A percentile compares a stretch with the other conserved stretches of the same genome.
These are phyloP conservation scores for Cryoendolithus antarcticus DNA, from an alignment of 2,329 filamentous ascomycete genomes.

Conservation along the genomic window DNA sequence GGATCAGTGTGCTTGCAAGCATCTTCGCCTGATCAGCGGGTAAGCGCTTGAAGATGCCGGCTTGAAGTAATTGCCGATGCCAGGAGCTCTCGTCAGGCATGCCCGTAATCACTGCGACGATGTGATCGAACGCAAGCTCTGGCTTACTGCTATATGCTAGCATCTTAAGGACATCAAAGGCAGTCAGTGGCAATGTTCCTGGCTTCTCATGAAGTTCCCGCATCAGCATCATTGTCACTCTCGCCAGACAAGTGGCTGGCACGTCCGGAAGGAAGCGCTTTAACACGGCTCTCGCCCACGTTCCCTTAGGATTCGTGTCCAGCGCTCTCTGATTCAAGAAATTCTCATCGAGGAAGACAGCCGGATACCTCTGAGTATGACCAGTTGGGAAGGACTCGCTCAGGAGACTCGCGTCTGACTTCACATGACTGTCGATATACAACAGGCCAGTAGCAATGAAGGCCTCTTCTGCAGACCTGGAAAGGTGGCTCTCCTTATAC, in stretches of 20 bases:
- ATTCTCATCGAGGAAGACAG: constrained; percentile 23
- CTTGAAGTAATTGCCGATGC: constrained; percentile 27
- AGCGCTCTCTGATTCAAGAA: constrained; percentile 13
- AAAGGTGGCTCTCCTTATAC: too few relatives aligned
- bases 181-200: neutral
- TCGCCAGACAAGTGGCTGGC: too few relatives aligned
- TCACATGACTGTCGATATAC: constrained; percentile 18
- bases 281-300: too few relatives aligned
- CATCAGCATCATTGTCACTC: too few relatives aligned
- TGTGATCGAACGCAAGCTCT: constrained; percentile 1
- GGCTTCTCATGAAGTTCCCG: too few relatives aligned
- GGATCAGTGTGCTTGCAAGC: too few relatives aligned
- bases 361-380: constrained; percentile 19
- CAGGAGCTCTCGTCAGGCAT: constrained; percentile 27
- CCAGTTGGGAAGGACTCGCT: constrained; percentile 16
- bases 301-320: neutral
- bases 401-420: constrained; percentile 13
- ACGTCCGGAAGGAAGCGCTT: too few relatives aligned
- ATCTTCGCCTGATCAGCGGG: constrained; percentile 18
- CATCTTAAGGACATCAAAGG: constrained; percentile 6
- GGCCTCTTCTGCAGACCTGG: constrained; percentile 14
- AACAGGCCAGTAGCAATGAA: constrained; percentile 23
- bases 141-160: constrained; percentile 5
- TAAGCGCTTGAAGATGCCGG: constrained; percentile 22
- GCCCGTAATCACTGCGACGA: constrained; percentile 4